Base-by-base conservation (phyloP, 1,284 basidiomycete genomes). In the Coniophora puteana region DNA sequence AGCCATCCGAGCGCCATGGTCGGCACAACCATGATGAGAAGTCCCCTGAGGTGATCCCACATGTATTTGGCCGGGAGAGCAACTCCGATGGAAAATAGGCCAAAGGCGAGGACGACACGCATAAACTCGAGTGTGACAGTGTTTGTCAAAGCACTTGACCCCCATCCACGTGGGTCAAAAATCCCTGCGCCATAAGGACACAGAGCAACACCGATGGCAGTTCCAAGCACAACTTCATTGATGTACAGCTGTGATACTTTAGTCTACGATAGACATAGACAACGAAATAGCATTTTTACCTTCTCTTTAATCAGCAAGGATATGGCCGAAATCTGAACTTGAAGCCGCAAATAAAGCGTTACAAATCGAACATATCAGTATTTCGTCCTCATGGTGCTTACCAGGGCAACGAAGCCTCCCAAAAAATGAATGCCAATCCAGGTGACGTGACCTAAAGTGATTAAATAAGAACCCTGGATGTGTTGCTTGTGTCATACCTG, bases 161-260 rank as follows among this genome's bases (percentile, higher is more conserved):
- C 78, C 93, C 93, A 97, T 0, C 69, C 67, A 2, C 83, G 71
- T 0, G 94, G 93, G 53, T 93, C 70, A 59, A 97, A 90, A 12
- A 91, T 68, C 33, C 77, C 74, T 18, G 83, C 78, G 36, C 72
- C 80, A 48, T 92, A 74, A 1, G 91, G 93, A 0, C 91, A 84
- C 46, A 85, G 74, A 34, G 79, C 51, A 44, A 90, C 73, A 0
- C 89, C 85, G 37, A 87, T 89, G 1, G 76, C 71, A 0, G 92
- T 93, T 3, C 93, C 92, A 29, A 96, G 80, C 25, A 93, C 84
- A 18, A 94, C 93, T 69, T 97, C 94, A 52, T 93, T 94, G 51
- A 96, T 81, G 59, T 88, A 95, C 4, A 95, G 59, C 71, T 85
- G 45, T 11, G 3, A 17, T 35, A 24, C 29, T 27, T 36, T 5